Percentiles rank a stretch among this genome's conserved stretches.
phyloP scores from a whole-genome alignment of 176 grass and related monocot species.

The Thalia dealbata region DNA sequence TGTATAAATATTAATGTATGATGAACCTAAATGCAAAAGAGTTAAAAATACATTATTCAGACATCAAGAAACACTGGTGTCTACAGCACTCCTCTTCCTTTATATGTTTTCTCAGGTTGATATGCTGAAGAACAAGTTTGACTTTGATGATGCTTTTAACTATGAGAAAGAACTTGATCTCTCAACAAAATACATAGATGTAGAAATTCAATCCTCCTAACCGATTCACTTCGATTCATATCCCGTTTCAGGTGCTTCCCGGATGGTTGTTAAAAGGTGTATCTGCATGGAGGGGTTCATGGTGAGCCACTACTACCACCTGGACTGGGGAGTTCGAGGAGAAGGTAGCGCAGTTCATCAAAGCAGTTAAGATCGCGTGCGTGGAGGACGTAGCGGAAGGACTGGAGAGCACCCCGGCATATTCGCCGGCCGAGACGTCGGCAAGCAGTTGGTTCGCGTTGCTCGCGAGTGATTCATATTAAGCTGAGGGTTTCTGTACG shows the following conservation, averaged over 20 bases:
- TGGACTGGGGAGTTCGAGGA: slow-evolving; percentile 32
- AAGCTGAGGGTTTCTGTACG: too few species aligned
- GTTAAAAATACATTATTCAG: neutral
- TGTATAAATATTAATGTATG: too few species aligned
- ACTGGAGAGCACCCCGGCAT: slow-evolving; percentile 31
- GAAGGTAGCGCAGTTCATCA: slow-evolving; percentile 22
- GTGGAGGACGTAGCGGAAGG: slow-evolving; percentile 37
- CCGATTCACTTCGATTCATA: neutral
- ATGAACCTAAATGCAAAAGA: neutral
- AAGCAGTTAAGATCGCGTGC: slow-evolving; percentile 29
- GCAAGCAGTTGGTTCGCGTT: slow-evolving; percentile 35
- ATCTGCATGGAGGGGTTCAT: slow-evolving; percentile 39
- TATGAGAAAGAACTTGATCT: slow-evolving; percentile 49
- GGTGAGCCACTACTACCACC: slow-evolving; percentile 21
- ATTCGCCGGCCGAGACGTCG: slow-evolving; percentile 22
- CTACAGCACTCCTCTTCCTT: neutral
- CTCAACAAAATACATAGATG: too few species aligned
- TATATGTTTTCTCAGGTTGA: slow-evolving; percentile 21
- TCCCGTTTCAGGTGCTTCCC: slow-evolving; percentile 27
- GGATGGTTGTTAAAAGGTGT: slow-evolving; percentile 6
- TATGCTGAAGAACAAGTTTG: slow-evolving; percentile 37
- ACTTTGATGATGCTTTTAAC: slow-evolving; percentile 62
- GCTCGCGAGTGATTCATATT: slow-evolving; percentile 8
- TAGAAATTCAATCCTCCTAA: neutral
- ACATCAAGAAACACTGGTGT: neutral